phyloP scores from a whole-genome alignment of 2,329 filamentous ascomycete species.

The Penicillium glabrum region DNA sequence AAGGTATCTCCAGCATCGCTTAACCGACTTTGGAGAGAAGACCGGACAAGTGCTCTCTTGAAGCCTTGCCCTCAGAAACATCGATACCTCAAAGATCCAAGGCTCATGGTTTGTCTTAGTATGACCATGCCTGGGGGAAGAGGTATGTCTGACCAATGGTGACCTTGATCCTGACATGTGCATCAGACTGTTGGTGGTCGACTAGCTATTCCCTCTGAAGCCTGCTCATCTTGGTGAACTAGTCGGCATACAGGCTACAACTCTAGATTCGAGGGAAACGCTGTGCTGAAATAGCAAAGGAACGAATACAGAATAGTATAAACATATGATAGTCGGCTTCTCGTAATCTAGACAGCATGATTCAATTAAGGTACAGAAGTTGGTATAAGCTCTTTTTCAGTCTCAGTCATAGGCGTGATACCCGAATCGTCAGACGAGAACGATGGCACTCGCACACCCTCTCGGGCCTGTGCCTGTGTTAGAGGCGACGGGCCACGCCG shows the following conservation, averaged over 20 bases:
- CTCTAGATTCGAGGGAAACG: no score
- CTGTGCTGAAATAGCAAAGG: not conserved
- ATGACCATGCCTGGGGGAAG: no score
- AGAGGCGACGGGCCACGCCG: slow-evolving; percentile 35
- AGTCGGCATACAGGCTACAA: no score
- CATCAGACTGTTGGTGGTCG: no score
- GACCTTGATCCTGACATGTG: no score
- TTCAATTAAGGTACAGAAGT: slow-evolving; percentile 16
- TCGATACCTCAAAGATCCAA: not conserved
- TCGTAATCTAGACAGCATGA: slow-evolving; percentile 10
- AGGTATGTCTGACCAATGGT: no score
- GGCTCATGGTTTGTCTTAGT: not conserved
- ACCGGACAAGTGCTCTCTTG: no score
- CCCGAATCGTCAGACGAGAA: slow-evolving; percentile 39
- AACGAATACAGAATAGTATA: not conserved
- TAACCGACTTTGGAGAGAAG: no score
- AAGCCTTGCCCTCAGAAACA: not conserved
- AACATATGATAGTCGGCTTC: not conserved
- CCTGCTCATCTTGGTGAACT: no score
- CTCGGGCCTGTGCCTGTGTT: slow-evolving; percentile 39
- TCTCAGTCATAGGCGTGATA: slow-evolving; percentile 23
- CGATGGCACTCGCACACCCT: slow-evolving; percentile 33
- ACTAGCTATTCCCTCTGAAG: no score
- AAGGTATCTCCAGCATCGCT: no score
- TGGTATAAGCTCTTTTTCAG: slow-evolving; percentile 24